phyloP scores from a whole-genome alignment of 257 asterid genomes.

The Solanum etuberosum region DNA sequence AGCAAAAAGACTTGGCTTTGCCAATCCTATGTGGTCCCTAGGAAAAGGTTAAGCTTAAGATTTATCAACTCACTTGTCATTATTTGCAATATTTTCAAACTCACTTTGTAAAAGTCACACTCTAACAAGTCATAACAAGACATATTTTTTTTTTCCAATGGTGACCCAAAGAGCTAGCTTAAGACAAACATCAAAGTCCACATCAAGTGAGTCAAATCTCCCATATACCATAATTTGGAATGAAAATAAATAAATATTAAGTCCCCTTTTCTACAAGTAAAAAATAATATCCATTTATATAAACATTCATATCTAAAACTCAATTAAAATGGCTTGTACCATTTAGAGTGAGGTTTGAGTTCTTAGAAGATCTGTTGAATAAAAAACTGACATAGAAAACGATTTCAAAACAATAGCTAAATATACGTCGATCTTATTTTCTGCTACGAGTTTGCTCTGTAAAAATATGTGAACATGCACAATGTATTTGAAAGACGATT shows the following conservation, averaged over 20 bases:
- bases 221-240: constrained; percentile 14
- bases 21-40: constrained; percentile 24
- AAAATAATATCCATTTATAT: neutral
- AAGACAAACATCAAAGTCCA: constrained; percentile 24
- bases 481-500: neutral
- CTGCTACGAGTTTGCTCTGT: neutral
- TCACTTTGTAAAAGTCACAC: constrained; percentile 1
- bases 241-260: neutral
- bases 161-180: neutral
- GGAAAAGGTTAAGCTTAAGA: constrained; percentile 3
- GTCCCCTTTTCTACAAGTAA: neutral
- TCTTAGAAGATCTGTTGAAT: neutral
- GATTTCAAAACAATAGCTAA: neutral
- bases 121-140: constrained; percentile 7
- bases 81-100: neutral
- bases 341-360: neutral
- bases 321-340: neutral
- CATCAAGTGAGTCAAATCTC: constrained; percentile 32
- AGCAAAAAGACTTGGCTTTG: neutral
- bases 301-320: neutral
- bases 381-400: neutral
- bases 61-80: neutral
- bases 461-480: neutral
- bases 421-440: neutral
- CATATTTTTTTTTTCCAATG: constrained; percentile 6